Evolutionary conservation across 2,329 filamentous ascomycete genomes (phyloP).

Genomic region (Elsinoe perseae): DNA sequence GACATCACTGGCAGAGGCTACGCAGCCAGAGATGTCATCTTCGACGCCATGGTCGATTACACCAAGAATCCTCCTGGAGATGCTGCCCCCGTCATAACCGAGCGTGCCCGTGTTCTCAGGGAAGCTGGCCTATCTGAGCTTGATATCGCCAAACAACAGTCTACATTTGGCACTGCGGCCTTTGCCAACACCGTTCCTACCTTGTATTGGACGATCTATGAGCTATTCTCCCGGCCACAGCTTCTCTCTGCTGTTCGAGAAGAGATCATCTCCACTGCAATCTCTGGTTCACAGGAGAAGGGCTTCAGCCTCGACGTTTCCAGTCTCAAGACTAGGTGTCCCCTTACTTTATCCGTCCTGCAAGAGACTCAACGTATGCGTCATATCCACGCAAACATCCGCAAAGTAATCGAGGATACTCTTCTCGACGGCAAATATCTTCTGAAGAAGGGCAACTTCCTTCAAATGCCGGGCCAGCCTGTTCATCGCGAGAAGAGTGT

Average conservation of each 20-base stretch:
- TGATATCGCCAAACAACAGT: background rate
- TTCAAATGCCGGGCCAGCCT: conserved; percentile 31
- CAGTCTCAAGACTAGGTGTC: conserved; percentile 30
- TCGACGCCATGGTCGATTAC: background rate
- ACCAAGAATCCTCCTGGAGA: background rate
- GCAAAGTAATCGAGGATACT: conserved; percentile 31
- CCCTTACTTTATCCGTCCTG: conserved; percentile 31
- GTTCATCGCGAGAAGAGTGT: conserved; percentile 26
- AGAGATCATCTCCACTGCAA: conserved; percentile 26
- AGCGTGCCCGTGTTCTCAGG: background rate
- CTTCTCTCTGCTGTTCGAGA: conserved; percentile 29
- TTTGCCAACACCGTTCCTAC: conserved; percentile 35
- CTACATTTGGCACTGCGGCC: conserved; percentile 24
- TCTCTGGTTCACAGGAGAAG: background rate
- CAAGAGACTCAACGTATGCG: conserved; percentile 33
- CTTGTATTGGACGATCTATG: conserved; percentile 34
- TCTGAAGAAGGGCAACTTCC: conserved; percentile 31
- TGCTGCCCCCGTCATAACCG: background rate
- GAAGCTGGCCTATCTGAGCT: background rate
- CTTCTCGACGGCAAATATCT: conserved; percentile 29
- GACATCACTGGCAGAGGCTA: background rate
- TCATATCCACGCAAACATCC: conserved; percentile 25
- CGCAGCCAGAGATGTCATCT: background rate
- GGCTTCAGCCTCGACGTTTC: conserved; percentile 28
- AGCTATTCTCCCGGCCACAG: conserved; percentile 32